These are phyloP conservation scores for Hypoxylon cercidicola DNA, from an alignment of 495 filamentous ascomycete genomes.

Conservation along the genomic window DNA sequence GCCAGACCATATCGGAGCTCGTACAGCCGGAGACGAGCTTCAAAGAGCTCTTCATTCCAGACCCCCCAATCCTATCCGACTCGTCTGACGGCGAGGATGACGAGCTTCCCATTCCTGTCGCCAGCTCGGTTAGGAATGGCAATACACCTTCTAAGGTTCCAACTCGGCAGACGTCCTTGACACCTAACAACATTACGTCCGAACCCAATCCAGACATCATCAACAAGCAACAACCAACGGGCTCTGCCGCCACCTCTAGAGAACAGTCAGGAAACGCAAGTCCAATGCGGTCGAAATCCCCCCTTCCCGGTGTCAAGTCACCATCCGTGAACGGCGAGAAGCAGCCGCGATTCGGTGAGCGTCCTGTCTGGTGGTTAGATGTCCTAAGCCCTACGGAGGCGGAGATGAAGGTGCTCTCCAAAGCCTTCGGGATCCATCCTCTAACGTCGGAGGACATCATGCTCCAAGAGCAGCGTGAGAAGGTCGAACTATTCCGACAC, in stretches of 20 bases:
- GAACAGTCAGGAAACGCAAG: slow-evolving; percentile 32
- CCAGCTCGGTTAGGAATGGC: slow-evolving; percentile 32
- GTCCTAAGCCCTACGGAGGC: slow-evolving; percentile 87
- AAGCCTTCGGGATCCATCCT: slow-evolving; percentile 94
- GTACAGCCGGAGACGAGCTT: slow-evolving; percentile 86
- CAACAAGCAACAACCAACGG: slow-evolving; percentile 32
- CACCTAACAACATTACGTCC: slow-evolving; percentile 40
- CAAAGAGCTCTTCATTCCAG: slow-evolving; percentile 78
- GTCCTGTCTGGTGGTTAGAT: slow-evolving; percentile 96
- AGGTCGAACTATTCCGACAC: slow-evolving; percentile 95
- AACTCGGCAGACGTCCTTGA: slow-evolving; percentile 49
- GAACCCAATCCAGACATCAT: slow-evolving; percentile 30
- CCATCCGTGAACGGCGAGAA: slow-evolving; percentile 44
- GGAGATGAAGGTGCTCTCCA: slow-evolving; percentile 91
- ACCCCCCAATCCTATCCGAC: slow-evolving; percentile 63
- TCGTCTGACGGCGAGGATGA: slow-evolving; percentile 72
- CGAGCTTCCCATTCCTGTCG: slow-evolving; percentile 40
- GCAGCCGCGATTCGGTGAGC: slow-evolving; percentile 79
- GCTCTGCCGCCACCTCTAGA: slow-evolving; percentile 31
- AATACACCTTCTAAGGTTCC: slow-evolving; percentile 35
- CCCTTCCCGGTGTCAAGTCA: slow-evolving; percentile 34
- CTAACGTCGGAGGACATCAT: slow-evolving; percentile 96
- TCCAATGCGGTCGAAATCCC: slow-evolving; percentile 37
- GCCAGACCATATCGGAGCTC: slow-evolving; percentile 91
- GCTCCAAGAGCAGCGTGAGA: slow-evolving; percentile 95